Conservation (phyloP, 2,329 filamentous ascomycete genomes). For the Sporothrix curviconia region DNA sequence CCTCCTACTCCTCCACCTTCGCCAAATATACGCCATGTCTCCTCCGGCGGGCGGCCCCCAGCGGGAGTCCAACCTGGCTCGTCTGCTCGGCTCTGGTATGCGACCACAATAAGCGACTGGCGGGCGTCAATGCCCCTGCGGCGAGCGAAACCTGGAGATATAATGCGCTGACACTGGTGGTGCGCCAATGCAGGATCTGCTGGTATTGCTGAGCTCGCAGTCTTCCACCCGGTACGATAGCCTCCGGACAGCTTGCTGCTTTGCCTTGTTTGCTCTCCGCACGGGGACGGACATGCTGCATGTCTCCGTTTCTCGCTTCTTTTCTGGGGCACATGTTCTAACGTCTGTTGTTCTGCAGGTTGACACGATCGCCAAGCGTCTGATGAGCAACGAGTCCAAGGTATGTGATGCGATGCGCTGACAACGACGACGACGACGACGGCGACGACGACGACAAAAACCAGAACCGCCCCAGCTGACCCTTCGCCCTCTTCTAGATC, state of each 20-base stretch:
- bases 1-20: background rate
- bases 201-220: constrained; percentile 84
- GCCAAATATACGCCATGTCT: constrained; percentile 45
- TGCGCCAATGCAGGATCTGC: constrained; percentile 71
- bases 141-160: too few relatives aligned
- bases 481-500: constrained; percentile 39
- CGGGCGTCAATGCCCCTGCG: background rate
- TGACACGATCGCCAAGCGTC: constrained; percentile 95
- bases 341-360: constrained; percentile 48
- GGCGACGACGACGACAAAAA: too few relatives aligned
- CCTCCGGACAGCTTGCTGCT: constrained; percentile 18
- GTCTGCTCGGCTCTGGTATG: constrained; percentile 84
- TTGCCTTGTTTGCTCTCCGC: too few relatives aligned
- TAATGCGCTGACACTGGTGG: constrained; percentile 19
- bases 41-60: constrained; percentile 47
- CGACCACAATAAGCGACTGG: background rate
- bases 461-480: too few relatives aligned
- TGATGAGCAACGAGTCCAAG: constrained; percentile 95
- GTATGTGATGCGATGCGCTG: constrained; percentile 33
- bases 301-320: too few relatives aligned
- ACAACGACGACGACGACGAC: background rate
- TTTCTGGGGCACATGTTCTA: background rate
- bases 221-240: constrained; percentile 76
- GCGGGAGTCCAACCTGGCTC: constrained; percentile 82
- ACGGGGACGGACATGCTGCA: too few relatives aligned